phyloP scores from a whole-genome alignment of 148 eudicot species.

The Camellia sinensis region DNA sequence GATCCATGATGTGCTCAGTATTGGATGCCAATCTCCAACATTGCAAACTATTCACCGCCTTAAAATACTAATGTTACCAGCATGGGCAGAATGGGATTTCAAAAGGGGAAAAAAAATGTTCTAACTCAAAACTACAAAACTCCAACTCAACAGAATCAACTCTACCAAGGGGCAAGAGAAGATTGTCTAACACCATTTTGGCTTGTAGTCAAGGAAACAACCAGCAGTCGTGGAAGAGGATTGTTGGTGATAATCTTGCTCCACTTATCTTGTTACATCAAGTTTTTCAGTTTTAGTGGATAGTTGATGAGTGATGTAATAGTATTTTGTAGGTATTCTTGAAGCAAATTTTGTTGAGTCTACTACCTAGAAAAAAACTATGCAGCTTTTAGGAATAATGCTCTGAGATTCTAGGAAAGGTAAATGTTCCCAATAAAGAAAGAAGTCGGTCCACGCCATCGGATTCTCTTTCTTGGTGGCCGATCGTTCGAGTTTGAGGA shows the following conservation, averaged over 20 bases:
- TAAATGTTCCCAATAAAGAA: too few species aligned
- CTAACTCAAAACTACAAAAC: too few species aligned
- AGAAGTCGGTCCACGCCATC: too few species aligned
- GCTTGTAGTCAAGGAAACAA: slow-evolving; percentile 34
- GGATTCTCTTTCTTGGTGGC: too few species aligned
- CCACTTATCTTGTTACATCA: neutral
- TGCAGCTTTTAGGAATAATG: too few species aligned
- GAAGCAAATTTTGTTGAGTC: slow-evolving; percentile 64
- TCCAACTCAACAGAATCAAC: neutral
- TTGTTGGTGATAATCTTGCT: slow-evolving; percentile 43
- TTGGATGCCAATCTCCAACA: neutral
- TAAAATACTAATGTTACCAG: neutral
- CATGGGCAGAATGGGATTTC: neutral
- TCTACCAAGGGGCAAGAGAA: neutral
- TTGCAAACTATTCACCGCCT: neutral
- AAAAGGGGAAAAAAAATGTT: neutral
- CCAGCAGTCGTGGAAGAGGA: slow-evolving; percentile 48
- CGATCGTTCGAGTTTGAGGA: too few species aligned
- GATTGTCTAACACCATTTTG: slow-evolving; percentile 25
- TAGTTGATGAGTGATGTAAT: neutral
- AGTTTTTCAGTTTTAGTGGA: neutral
- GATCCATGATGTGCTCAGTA: neutral
- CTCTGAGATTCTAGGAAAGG: too few species aligned
- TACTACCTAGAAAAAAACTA: slow-evolving; percentile 4
- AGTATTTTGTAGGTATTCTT: slow-evolving; percentile 39